phyloP scores from a whole-genome alignment of 1,139 yeast species.

The Torulaspora pretoriensis region DNA sequence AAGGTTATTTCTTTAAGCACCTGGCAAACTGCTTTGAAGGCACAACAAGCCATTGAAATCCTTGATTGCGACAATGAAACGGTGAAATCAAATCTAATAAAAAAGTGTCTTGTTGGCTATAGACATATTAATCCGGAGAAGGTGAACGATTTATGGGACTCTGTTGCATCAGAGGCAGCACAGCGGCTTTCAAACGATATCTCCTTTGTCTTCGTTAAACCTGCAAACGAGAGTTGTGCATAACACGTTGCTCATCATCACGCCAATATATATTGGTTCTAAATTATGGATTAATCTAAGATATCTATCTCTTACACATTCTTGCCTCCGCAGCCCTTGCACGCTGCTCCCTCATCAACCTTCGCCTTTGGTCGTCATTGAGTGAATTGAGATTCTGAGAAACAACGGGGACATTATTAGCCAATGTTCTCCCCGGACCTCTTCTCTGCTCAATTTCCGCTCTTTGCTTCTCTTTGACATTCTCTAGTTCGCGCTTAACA shows the following conservation, averaged over 20 bases:
- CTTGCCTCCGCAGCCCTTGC: slow-evolving; percentile 98
- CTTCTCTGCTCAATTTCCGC: slow-evolving; percentile 22
- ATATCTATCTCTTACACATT: slow-evolving; percentile 32
- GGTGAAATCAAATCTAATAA: slow-evolving; percentile 43
- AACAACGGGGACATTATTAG: slow-evolving; percentile 25
- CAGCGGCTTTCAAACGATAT: slow-evolving; percentile 16
- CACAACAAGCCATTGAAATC: slow-evolving; percentile 39
- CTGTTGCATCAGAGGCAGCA: slow-evolving; percentile 23
- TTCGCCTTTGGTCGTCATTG: slow-evolving; percentile 65
- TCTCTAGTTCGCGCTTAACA: slow-evolving; percentile 36
- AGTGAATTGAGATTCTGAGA: slow-evolving; percentile 39
- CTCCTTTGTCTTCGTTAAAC: slow-evolving; percentile 31
- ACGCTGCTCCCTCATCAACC: slow-evolving; percentile 86
- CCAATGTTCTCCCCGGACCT: slow-evolving; percentile 32
- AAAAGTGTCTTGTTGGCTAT: slow-evolving; percentile 56
- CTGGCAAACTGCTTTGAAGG: slow-evolving; percentile 55
- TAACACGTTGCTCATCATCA: neutral
- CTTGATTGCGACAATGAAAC: slow-evolving; percentile 26
- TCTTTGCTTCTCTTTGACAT: slow-evolving; percentile 30
- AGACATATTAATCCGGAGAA: slow-evolving; percentile 53
- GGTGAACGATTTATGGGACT: slow-evolving; percentile 19
- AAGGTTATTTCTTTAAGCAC: slow-evolving; percentile 19
- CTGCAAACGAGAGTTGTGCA: slow-evolving; percentile 11
- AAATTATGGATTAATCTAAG: neutral
- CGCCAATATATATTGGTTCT: neutral